Evolutionary conservation across 148 eudicot genomes (phyloP).

Genomic region (Selenicereus undatus): DNA sequence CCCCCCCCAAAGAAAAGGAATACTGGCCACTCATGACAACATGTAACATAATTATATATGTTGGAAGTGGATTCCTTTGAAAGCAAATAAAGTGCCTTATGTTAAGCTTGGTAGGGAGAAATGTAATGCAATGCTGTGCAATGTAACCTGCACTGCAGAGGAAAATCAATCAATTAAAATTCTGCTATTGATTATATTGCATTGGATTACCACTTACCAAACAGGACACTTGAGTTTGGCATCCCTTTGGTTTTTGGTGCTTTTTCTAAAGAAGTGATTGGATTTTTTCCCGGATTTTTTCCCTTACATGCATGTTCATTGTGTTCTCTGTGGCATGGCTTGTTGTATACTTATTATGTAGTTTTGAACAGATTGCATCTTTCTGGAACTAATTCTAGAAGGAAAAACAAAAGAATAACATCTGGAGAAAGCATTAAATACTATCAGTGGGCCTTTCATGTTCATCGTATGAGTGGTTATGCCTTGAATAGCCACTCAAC

Average conservation of each 20-base stretch:
- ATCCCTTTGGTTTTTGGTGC: background rate
- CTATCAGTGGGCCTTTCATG: background rate
- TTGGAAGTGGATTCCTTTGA: background rate
- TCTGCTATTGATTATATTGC: background rate
- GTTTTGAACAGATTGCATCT: background rate
- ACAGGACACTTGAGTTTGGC: background rate
- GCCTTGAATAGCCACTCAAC: background rate
- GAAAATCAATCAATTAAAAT: background rate
- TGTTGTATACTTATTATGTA: background rate
- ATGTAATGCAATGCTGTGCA: background rate
- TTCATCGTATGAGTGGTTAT: background rate
- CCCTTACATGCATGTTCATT: background rate
- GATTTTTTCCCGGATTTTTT: background rate
- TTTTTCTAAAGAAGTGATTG: background rate
- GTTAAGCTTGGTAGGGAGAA: background rate
- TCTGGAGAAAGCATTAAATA: background rate
- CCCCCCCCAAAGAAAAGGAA: background rate
- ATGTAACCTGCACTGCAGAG: background rate
- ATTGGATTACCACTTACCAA: background rate
- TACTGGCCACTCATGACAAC: too few relatives aligned
- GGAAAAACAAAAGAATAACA: background rate
- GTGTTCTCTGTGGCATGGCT: background rate
- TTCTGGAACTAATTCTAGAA: background rate
- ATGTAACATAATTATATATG: too few relatives aligned
- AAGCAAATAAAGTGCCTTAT: background rate